Base-by-base conservation (phyloP, 371 early-diverging fungal species). In the Quaeritorhiza haematococci region DNA sequence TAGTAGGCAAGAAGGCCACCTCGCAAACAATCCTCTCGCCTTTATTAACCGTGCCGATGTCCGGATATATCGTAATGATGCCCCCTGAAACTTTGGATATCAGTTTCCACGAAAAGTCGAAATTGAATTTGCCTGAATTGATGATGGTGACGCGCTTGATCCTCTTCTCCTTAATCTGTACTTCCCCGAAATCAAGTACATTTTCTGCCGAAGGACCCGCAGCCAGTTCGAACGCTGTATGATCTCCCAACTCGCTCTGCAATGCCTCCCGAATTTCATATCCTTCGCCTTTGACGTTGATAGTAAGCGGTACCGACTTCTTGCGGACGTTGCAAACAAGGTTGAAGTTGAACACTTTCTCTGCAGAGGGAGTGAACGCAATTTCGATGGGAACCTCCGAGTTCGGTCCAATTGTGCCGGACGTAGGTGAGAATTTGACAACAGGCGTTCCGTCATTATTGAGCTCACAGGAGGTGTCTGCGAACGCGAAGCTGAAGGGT, bases 221-320 rank as follows among this genome's bases (percentile, higher is more conserved):
- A 3, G 56, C 50, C 1, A 80, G 60, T 23, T 68, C 66, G 42
- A 64, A 50, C 1, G 58, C 35, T 3, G 67, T 47, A 6, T 74
- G 75, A 33, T 81, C 74, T 3, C 53, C 38, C 33, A 67, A 10
- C 51, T 81, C 80, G 8, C 53, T 62, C 33, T 66, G 69, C 26
- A 81, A 30, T 17, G 63, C 28, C 17, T 76, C 80, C 53, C 72
- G 78, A 24, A 81, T 73, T 43, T 68, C 62, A 42, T 81, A 81
- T 0, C 80, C 82, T 56, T 81, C 82, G 1, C 80, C 82, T 38
- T 74, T 75, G 13, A 81, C 65, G 49, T 78, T 77, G 50, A 81
- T 61, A 1, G 67, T 67, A 0, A 81, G 53, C 17, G 82, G 82
- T 10, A 66, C 69, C 1, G 73, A 69, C 49, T 78, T 78, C 61